These are phyloP conservation scores for Penicillium fuscoglaucum DNA, from an alignment of 2,329 filamentous ascomycete species.

Conservation along the genomic window DNA sequence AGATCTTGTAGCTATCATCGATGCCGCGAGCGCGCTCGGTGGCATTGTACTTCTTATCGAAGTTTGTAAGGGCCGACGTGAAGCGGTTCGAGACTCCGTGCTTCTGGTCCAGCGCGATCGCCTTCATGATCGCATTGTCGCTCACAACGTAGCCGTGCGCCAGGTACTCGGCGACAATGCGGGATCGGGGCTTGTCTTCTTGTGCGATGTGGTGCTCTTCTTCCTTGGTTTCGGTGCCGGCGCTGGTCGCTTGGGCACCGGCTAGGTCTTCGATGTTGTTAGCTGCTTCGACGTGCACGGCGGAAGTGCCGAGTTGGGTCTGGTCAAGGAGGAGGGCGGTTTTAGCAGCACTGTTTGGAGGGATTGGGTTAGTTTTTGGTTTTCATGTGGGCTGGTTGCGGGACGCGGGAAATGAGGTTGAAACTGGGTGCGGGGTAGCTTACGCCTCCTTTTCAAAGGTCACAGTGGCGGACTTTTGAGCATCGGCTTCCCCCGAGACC, in stretches of 20 bases:
- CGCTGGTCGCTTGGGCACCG: constrained; percentile 59
- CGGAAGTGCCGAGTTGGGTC: constrained; percentile 77
- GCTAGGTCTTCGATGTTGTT: constrained; percentile 65
- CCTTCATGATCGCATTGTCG: constrained; percentile 73
- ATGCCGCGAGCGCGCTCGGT: constrained; percentile 80
- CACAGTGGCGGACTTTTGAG: constrained; percentile 81
- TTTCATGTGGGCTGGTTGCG: neutral
- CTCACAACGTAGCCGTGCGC: constrained; percentile 89
- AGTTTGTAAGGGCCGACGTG: constrained; percentile 69
- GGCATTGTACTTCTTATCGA: constrained; percentile 85
- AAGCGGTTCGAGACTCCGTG: constrained; percentile 84
- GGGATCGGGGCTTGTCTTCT: constrained; percentile 93
- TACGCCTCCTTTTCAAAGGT: constrained; percentile 92
- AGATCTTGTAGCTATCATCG: constrained; percentile 81
- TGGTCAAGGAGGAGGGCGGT: constrained; percentile 96
- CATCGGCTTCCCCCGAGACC: constrained; percentile 53
- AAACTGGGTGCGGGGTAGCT: constrained; percentile 34
- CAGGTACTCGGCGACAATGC: constrained; percentile 94
- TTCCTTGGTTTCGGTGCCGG: constrained; percentile 55
- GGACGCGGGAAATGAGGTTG: constrained; percentile 10
- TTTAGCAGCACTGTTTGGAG: constrained; percentile 68
- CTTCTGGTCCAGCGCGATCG: constrained; percentile 84
- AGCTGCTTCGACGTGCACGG: constrained; percentile 76
- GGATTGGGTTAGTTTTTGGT: neutral
- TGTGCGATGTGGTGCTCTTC: constrained; percentile 74